Conservation (phyloP, 225 moss, liverwort and hornwort genomes). For the Asterella californica region DNA sequence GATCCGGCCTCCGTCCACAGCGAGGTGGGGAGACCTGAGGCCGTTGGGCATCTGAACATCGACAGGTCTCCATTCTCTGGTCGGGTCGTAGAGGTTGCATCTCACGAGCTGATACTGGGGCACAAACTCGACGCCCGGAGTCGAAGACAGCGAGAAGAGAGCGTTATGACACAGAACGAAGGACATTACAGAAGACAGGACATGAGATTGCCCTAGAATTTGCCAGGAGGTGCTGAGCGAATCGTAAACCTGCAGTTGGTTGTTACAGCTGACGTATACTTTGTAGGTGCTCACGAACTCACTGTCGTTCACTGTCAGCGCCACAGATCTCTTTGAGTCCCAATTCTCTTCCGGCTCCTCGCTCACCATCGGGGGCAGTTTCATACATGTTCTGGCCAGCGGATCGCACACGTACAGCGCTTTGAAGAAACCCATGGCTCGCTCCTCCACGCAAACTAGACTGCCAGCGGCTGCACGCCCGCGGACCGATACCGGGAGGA, state of each 20-base stretch:
- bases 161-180: conserved; percentile 13
- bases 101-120: conserved; percentile 23
- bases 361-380: conserved; percentile 24
- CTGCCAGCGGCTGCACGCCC: conserved; percentile 29
- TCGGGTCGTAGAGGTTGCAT: conserved; percentile 13
- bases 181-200: conserved; percentile 12
- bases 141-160: conserved; percentile 15
- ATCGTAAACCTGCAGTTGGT: conserved; percentile 22
- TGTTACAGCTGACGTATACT: conserved; percentile 25
- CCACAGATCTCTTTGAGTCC: conserved; percentile 10
- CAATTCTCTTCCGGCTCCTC: conserved; percentile 21
- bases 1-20: conserved; percentile 28
- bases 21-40: conserved; percentile 22
- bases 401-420: conserved; percentile 34
- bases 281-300: conserved; percentile 21
- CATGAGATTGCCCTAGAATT: conserved; percentile 16
- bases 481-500: conserved; percentile 22
- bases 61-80: conserved; percentile 18
- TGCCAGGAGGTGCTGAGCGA: conserved; percentile 21
- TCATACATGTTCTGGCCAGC: conserved; percentile 24
- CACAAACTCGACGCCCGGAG: conserved; percentile 17
- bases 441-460: conserved; percentile 27
- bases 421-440: conserved; percentile 19
- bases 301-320: conserved; percentile 8
- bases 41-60: conserved; percentile 21